Base-by-base conservation (phyloP, 225 moss, liverwort and hornwort species). In the Antitrichia curtipendula region DNA sequence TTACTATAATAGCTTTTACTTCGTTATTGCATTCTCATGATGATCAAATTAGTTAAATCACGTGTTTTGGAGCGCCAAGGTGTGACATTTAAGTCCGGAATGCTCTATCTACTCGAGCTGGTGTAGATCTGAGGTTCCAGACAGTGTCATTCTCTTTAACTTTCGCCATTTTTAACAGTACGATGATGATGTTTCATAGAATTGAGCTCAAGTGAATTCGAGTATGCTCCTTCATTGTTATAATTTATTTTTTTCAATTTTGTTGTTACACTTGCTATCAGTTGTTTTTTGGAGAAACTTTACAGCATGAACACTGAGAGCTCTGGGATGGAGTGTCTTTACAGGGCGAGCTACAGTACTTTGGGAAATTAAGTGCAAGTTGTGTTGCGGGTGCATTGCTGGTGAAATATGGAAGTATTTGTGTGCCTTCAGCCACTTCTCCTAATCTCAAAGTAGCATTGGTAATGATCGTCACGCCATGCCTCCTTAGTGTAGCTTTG, bases 341-440 rank as follows among this genome's bases (percentile, higher is more conserved):
- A 49, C 94, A 96, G 95, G 93, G 93, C 31, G 95, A 97, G 88
- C 88, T 94, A 85, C 85, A 86, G 68, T 96, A 95, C 66, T 86
- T 93, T 10, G 95, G 92, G 70, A 95, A 97, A 88, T 85, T 95
- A 61, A 90, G 91, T 62, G 92, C 83, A n/a, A 91, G 89, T 9
- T 96, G 94, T 65, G 87, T 91, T 43, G 95, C 86, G 11, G 96
- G 96, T 84, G 96, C 96, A 71, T 75, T 90, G 60, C 38, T 94
- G 76, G 90, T 97, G 73, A 97, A 97, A 89, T 96, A 96, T 84
- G 95, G 94, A 58, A 96, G 96, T 81, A 78, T 95, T 38, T 83
- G 92, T 81, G 88, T 94, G 76, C 93, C 96, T 66, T 87, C 87
- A 14, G 80, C 92, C 32, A 95, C 96, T 16, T 85, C 88, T 80